Conservation (phyloP, 2,329 filamentous ascomycete genomes). For the Pseudopyricularia javanii region DNA sequence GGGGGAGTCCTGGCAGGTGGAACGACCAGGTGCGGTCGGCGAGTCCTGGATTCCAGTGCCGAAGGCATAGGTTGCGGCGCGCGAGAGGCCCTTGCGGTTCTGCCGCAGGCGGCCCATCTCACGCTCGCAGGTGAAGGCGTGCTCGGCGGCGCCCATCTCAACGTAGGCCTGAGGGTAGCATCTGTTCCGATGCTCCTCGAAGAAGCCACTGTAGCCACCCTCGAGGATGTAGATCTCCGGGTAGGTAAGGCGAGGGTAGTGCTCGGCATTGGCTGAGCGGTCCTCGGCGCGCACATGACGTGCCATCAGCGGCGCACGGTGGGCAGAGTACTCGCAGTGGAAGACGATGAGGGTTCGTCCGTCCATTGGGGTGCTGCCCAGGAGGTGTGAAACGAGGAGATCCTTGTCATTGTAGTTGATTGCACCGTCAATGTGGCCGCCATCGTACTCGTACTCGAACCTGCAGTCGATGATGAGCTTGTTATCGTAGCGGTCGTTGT, state of each 20-base stretch:
- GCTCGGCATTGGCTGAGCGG: constrained; percentile 70
- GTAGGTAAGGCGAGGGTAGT: constrained; percentile 82
- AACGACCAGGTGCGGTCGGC: constrained; percentile 41
- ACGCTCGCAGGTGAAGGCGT: constrained; percentile 85
- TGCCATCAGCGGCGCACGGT: constrained; percentile 92
- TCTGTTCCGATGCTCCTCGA: constrained; percentile 60
- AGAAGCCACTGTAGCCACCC: constrained; percentile 93
- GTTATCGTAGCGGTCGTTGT: constrained; percentile 62
- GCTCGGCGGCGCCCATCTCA: constrained; percentile 87
- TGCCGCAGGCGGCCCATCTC: constrained; percentile 90
- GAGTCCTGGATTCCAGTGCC: constrained; percentile 51
- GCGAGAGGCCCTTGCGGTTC: constrained; percentile 65
- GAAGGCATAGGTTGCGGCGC: constrained; percentile 92
- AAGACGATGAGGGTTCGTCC: constrained; percentile 76
- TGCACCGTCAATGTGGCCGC: constrained; percentile 86
- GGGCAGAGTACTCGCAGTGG: constrained; percentile 97
- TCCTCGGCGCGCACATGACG: constrained; percentile 85
- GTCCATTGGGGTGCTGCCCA: constrained; percentile 49
- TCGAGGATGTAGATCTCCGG: constrained; percentile 96
- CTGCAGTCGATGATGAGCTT: constrained; percentile 89
- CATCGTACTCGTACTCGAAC: constrained; percentile 97
- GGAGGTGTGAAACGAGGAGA: constrained; percentile 65
- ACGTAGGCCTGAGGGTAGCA: constrained; percentile 95
- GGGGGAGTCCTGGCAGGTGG: constrained; percentile 21
- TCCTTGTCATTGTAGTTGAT: constrained; percentile 98